A percentile compares a stretch with the other conserved stretches of the same genome.
These are phyloP conservation scores for Neurospora sp. DNA, from an alignment of 495 filamentous ascomycete genomes.

Conservation along the genomic window DNA sequence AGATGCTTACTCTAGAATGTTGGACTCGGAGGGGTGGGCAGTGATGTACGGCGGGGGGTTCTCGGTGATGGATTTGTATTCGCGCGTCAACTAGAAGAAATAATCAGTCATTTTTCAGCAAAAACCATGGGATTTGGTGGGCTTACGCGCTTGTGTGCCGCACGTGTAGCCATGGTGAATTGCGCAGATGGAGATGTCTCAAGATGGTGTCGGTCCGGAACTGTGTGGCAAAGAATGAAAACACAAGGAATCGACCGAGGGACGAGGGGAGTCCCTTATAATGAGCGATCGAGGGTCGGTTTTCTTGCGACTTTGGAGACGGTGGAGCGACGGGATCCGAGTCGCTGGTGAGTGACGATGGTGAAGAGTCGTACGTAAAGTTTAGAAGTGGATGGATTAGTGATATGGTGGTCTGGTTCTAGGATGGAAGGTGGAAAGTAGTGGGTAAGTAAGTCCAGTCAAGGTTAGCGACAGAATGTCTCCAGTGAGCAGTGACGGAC, in stretches of 20 bases:
- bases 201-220: not conserved
- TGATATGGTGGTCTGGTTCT: not conserved
- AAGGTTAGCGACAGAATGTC: not conserved
- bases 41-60: conserved; percentile 89
- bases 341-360: not conserved
- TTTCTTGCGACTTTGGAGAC: not conserved
- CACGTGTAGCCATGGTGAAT: conserved; percentile 62
- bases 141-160: conserved; percentile 74
- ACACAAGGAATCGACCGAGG: too few species aligned
- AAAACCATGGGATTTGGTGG: not conserved
- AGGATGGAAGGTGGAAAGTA: not conserved
- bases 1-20: conserved; percentile 72
- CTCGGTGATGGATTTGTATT: conserved; percentile 86
- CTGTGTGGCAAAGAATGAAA: not conserved
- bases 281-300: not conserved
- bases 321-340: not conserved
- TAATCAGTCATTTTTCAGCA: not conserved
- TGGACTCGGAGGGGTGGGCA: conserved; percentile 86
- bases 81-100: conserved; percentile 64
- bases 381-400: not conserved
- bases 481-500: not conserved
- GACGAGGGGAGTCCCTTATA: not conserved
- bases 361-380: not conserved
- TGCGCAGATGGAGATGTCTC: conserved; percentile 32
- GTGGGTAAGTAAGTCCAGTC: not conserved